Evolutionary conservation across 108 stramenopile genomes (phyloP), one percentile per base, ranked within the genome.

Genomic region (Stephanodiscus minutulus): DNA sequence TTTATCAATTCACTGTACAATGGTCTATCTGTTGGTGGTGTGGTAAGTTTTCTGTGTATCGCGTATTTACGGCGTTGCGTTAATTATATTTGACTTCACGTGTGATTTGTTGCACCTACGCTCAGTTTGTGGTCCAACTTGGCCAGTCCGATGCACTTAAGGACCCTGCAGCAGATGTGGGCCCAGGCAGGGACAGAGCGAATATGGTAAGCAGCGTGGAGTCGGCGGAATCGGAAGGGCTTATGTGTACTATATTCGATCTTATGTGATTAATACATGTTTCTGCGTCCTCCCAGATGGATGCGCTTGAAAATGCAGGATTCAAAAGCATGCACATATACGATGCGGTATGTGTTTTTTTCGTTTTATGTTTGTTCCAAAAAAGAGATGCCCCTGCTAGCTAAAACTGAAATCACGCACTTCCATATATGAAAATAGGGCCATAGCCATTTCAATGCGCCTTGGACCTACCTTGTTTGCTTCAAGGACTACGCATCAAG

Each of bases 311-410:
- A 55, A 33, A 56, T 20, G 41, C 64, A 37, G 78, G 78, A 18
- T 79, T 70, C 21, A 39, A 71, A 64, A 75, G 68, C 63, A 61
- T 74, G 62, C 79, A 81, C 47, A 54, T 70, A 20, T 74, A 70
- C 54, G 79, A 64, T 17, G 79, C 72, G 58, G 70, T 67, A 36
- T 49, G 73, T 62, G 8, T 36, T 53, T 25, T 22, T 5, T 65
- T 50, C 48, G n/a, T n/a, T n/a, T n/a, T n/a, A n/a, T n/a, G n/a
- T n/a, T n/a, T 21, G 31, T 39, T 35, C 22, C 35, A 6, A 35
- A 35, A 5, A 3, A 35, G 35, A 35, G 35, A 5, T 6, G 60
- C 1, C 11, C 21, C 29, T 43, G 12, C 9, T 33, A 25, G n/a
- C 55, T n/a, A n/a, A n/a, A n/a, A n/a, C n/a, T n/a, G n/a, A n/a